These are phyloP conservation scores for Onygena corvina DNA, from an alignment of 2,329 filamentous ascomycete species.

Conservation along the genomic window DNA sequence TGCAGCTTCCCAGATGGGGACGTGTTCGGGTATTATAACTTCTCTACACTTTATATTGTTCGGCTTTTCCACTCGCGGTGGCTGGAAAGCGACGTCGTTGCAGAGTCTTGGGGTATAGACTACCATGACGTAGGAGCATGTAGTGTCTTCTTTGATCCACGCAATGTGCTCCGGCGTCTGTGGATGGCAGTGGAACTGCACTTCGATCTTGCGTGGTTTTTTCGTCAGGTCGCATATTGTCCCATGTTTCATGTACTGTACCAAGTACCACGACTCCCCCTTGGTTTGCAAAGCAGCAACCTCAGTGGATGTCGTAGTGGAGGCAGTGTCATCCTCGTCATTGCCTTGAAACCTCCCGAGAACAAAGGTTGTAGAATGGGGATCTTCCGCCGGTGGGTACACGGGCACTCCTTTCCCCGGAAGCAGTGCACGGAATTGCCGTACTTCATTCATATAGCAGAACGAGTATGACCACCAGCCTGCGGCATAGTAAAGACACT, in stretches of 20 bases:
- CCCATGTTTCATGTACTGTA: constrained; percentile 67
- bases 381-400: constrained; percentile 65
- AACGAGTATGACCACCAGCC: constrained; percentile 97
- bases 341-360: constrained; percentile 49
- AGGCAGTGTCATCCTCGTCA: constrained; percentile 24
- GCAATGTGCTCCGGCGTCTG: constrained; percentile 65
- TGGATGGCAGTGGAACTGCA: constrained; percentile 67
- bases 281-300: constrained; percentile 63
- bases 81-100: constrained; percentile 73
- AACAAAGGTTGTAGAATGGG: constrained; percentile 61
- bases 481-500: constrained; percentile 70
- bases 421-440: constrained; percentile 78
- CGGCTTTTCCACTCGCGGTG: constrained; percentile 63
- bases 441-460: constrained; percentile 76
- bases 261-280: constrained; percentile 73
- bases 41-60: constrained; percentile 66
- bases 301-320: constrained; percentile 22
- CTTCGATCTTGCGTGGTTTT: constrained; percentile 67
- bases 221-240: constrained; percentile 80
- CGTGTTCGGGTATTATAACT: constrained; percentile 50
- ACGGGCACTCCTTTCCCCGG: constrained; percentile 53
- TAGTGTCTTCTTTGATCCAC: constrained; percentile 86
- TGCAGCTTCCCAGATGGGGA: constrained; percentile 36
- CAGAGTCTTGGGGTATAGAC: constrained; percentile 82
- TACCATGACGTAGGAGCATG: constrained; percentile 86